Percentiles rank a stretch among this genome's conserved stretches.
These are phyloP conservation scores for Thymus quinquecostatus DNA, from an alignment of 257 asterid genomes.

Conservation along the genomic window DNA sequence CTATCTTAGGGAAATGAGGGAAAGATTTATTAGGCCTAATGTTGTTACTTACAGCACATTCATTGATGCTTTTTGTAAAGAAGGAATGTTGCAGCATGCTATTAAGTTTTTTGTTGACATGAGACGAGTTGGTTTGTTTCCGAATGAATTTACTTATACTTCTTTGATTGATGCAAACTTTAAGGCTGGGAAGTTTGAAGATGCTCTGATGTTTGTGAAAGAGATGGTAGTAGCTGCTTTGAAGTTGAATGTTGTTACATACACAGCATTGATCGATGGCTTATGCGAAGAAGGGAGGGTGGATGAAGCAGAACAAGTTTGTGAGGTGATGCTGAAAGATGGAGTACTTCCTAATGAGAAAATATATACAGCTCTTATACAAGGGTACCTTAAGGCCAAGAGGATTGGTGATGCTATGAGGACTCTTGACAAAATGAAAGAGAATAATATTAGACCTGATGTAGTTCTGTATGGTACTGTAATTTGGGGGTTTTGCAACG, in stretches of 20 bases:
- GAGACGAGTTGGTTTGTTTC: slow-evolving; percentile 84
- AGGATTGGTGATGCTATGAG: slow-evolving; percentile 67
- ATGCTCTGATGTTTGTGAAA: slow-evolving; percentile 74
- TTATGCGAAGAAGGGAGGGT: slow-evolving; percentile 73
- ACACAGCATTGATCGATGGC: slow-evolving; percentile 75
- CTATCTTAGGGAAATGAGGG: slow-evolving; percentile 79
- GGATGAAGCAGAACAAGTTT: slow-evolving; percentile 81
- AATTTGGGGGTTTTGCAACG: slow-evolving; percentile 80
- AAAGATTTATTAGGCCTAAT: slow-evolving; percentile 62
- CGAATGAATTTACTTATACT: slow-evolving; percentile 81
- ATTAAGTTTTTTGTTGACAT: slow-evolving; percentile 81
- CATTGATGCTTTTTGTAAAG: slow-evolving; percentile 89
- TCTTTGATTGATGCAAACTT: slow-evolving; percentile 81
- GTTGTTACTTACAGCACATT: slow-evolving; percentile 89
- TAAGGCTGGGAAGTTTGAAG: slow-evolving; percentile 60
- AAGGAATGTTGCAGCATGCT: slow-evolving; percentile 80
- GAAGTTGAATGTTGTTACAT: slow-evolving; percentile 70
- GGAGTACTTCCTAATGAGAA: slow-evolving; percentile 65
- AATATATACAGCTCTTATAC: slow-evolving; percentile 74
- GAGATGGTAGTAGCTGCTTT: slow-evolving; percentile 77
- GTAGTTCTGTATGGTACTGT: slow-evolving; percentile 68
- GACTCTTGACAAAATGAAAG: slow-evolving; percentile 63
- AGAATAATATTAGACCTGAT: slow-evolving; percentile 55
- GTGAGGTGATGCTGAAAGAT: slow-evolving; percentile 54
- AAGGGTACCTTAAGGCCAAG: slow-evolving; percentile 74